Evolutionary conservation across 495 filamentous ascomycete species (phyloP).

Genomic region (Chlorociboria aeruginascens): DNA sequence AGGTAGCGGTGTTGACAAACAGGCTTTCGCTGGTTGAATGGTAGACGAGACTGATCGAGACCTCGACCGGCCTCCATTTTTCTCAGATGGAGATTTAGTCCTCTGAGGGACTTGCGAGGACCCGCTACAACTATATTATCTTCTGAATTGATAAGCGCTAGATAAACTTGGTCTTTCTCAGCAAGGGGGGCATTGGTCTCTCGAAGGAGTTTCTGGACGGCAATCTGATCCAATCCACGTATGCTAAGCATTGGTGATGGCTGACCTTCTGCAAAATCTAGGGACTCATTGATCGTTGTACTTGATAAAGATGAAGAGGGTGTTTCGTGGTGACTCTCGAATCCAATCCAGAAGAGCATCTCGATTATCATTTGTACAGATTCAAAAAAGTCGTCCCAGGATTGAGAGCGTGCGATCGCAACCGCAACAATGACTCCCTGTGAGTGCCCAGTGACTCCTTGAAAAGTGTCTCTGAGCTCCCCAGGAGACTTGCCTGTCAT

Average conservation of each 20-base stretch:
- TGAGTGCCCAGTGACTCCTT: slow-evolving; percentile 67
- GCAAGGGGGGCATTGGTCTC: slow-evolving; percentile 88
- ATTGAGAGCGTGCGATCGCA: slow-evolving; percentile 67
- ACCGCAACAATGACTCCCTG: slow-evolving; percentile 90
- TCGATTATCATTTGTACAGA: slow-evolving; percentile 62
- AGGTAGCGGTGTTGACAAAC: slow-evolving; percentile 90
- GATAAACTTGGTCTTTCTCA: slow-evolving; percentile 72
- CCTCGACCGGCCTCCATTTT: slow-evolving; percentile 91
- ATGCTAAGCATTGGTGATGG: slow-evolving; percentile 95
- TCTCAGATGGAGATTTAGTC: slow-evolving; percentile 77
- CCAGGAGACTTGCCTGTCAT: not conserved
- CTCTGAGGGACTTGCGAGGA: slow-evolving; percentile 86
- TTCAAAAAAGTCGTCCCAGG: slow-evolving; percentile 76
- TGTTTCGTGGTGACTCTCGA: slow-evolving; percentile 87
- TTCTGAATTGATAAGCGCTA: slow-evolving; percentile 87
- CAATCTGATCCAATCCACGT: slow-evolving; percentile 65
- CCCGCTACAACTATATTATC: slow-evolving; percentile 91
- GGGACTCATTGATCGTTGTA: slow-evolving; percentile 72
- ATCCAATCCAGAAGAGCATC: slow-evolving; percentile 93
- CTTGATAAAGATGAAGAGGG: slow-evolving; percentile 80
- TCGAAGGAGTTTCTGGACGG: slow-evolving; percentile 84
- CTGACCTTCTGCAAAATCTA: slow-evolving; percentile 77
- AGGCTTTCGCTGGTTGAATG: slow-evolving; percentile 81
- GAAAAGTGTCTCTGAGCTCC: too few relatives aligned
- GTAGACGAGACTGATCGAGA: slow-evolving; percentile 82